A percentile compares a stretch with the other conserved stretches of the same genome.
These are phyloP conservation scores for Ciborinia camelliae DNA, from an alignment of 2,329 filamentous ascomycete genomes.

Conservation along the genomic window DNA sequence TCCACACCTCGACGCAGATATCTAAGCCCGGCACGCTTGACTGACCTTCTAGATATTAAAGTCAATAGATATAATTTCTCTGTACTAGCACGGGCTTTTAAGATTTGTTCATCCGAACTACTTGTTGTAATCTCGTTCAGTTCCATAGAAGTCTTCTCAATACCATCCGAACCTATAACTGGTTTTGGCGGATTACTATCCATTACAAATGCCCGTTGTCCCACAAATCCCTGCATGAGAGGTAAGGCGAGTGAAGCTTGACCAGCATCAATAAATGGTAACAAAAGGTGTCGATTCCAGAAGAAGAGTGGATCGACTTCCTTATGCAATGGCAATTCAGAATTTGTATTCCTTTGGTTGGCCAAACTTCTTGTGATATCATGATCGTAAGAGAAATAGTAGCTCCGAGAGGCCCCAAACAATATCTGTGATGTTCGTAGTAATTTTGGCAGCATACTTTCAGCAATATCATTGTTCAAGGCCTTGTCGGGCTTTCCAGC, in stretches of 20 bases:
- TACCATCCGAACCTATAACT: constrained; percentile 50
- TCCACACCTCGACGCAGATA: constrained; percentile 90
- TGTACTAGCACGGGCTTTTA: constrained; percentile 21
- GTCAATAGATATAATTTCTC: constrained; percentile 59
- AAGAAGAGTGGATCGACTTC: constrained; percentile 78
- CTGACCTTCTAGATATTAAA: constrained; percentile 83
- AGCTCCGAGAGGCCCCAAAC: constrained; percentile 77
- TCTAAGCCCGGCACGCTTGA: constrained; percentile 79
- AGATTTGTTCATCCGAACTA: constrained; percentile 20
- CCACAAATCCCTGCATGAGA: constrained; percentile 90
- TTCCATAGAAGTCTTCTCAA: constrained; percentile 42
- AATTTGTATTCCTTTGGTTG: constrained; percentile 42
- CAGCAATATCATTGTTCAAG: constrained; percentile 27
- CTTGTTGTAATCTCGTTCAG: constrained; percentile 41
- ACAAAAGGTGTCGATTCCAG: constrained; percentile 79
- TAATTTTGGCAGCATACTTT: constrained; percentile 71
- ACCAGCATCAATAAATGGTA: constrained; percentile 70
- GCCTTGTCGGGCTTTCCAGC: constrained; percentile 2
- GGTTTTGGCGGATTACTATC: constrained; percentile 51
- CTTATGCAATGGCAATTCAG: constrained; percentile 62
- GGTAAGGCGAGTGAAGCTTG: constrained; percentile 72
- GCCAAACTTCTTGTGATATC: constrained; percentile 73
- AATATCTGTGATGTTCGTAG: constrained; percentile 79
- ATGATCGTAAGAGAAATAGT: constrained; percentile 93
- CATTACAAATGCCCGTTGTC: constrained; percentile 76